Evolutionary conservation across 257 asterid species (phyloP).

Genomic region (Plantago elongata): DNA sequence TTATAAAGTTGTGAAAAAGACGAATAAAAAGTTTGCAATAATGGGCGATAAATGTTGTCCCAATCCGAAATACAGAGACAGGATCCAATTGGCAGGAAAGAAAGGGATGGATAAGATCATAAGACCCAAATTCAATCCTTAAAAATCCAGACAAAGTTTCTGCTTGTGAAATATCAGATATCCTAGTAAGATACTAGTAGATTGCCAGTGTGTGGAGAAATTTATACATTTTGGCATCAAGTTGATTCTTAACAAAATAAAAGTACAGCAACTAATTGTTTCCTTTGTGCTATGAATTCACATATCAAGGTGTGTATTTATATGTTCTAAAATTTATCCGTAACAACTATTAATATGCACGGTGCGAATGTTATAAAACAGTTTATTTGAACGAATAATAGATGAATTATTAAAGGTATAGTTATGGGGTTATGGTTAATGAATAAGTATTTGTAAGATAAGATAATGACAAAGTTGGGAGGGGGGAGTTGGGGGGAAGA

Average conservation of each 20-base stretch:
- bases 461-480: background rate
- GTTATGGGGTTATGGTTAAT: too few species aligned
- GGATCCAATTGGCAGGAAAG: background rate
- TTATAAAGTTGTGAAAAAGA: background rate
- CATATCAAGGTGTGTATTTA: too few species aligned
- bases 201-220: too few species aligned
- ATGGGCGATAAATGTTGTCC: background rate
- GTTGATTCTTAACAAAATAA: too few species aligned
- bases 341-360: too few species aligned
- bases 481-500: too few species aligned
- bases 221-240: too few species aligned
- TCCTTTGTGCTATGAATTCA: too few species aligned
- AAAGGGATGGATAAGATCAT: conserved; percentile 10
- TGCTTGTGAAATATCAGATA: conserved; percentile 1
- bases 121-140: background rate
- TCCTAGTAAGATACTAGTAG: too few species aligned
- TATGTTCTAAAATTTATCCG: background rate
- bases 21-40: background rate
- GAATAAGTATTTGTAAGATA: background rate
- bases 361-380: too few species aligned
- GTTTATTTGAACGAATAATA: too few species aligned
- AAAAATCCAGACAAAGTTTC: background rate
- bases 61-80: background rate
- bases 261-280: too few species aligned
- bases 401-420: background rate